Conservation (phyloP, 1,139 yeast species). For the Yamadazyma friedrichii region DNA sequence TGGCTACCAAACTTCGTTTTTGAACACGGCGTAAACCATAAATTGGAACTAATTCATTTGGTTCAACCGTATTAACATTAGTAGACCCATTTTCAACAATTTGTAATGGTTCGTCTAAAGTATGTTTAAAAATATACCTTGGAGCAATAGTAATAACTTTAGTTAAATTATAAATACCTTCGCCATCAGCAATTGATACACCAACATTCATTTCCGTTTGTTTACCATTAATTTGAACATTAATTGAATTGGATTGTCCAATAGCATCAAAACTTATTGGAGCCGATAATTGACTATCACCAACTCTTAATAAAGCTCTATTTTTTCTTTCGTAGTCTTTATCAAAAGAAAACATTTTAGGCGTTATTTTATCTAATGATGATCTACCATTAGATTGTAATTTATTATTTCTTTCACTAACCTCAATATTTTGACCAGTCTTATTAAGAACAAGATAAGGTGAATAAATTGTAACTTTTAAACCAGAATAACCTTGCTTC, state of each 20-base stretch:
- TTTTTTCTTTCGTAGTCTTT: slow-evolving; percentile 56
- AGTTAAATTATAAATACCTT: slow-evolving; percentile 75
- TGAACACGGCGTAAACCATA: slow-evolving; percentile 54
- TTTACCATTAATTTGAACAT: slow-evolving; percentile 55
- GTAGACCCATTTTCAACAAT: slow-evolving; percentile 71
- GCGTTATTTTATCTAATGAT: slow-evolving; percentile 32
- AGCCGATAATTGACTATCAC: slow-evolving; percentile 72
- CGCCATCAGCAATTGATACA: slow-evolving; percentile 76
- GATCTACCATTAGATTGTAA: slow-evolving; percentile 33
- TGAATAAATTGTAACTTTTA: slow-evolving; percentile 67
- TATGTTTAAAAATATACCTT: slow-evolving; percentile 71
- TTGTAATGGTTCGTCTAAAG: slow-evolving; percentile 53
- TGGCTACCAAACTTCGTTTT: slow-evolving; percentile 55
- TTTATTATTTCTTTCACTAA: slow-evolving; percentile 59
- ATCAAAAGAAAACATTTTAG: slow-evolving; percentile 85
- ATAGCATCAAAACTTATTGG: slow-evolving; percentile 87
- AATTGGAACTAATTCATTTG: slow-evolving; percentile 59
- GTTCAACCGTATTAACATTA: slow-evolving; percentile 39
- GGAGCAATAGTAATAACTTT: slow-evolving; percentile 83
- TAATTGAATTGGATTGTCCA: slow-evolving; percentile 75
- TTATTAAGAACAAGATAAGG: slow-evolving; percentile 84
- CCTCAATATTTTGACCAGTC: slow-evolving; percentile 65
- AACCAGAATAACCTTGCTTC: slow-evolving; percentile 44
- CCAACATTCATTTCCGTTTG: slow-evolving; percentile 77
- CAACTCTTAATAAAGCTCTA: slow-evolving; percentile 68